Conservation (phyloP, 352 stramenopile genomes). For the Plasmopara viticola region DNA sequence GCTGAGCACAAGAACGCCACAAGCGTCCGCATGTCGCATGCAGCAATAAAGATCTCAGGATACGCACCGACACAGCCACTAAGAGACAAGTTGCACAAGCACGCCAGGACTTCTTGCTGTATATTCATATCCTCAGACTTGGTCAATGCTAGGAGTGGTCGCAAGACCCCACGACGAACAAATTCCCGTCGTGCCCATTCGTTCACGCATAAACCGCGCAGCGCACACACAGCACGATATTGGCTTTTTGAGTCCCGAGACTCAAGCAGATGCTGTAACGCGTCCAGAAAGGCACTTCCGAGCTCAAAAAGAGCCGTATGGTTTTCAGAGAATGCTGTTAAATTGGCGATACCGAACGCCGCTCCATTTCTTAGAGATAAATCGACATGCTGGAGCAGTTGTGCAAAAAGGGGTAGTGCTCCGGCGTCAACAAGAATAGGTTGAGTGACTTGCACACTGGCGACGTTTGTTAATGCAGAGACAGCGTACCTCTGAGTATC, state of each 20-base stretch:
- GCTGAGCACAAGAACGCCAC: constrained; percentile 93
- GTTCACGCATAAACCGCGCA: constrained; percentile 91
- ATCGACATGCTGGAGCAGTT: constrained; percentile 75
- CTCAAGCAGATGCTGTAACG: constrained; percentile 46
- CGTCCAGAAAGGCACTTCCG: constrained; percentile 36
- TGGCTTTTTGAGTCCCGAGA: constrained; percentile 80
- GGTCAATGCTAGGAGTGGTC: constrained; percentile 83
- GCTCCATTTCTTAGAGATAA: constrained; percentile 83
- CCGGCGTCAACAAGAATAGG: constrained; percentile 70
- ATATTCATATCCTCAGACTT: constrained; percentile 92
- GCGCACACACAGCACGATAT: constrained; percentile 83
- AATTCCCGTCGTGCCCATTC: constrained; percentile 82
- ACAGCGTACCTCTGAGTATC: constrained; percentile 92
- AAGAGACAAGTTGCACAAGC: constrained; percentile 95
- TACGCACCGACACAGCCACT: constrained; percentile 91
- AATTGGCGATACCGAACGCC: constrained; percentile 91
- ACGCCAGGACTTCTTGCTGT: constrained; percentile 94
- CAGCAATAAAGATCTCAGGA: constrained; percentile 83
- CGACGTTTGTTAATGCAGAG: constrained; percentile 91
- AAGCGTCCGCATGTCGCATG: constrained; percentile 87
- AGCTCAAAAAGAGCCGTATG: constrained; percentile 77
- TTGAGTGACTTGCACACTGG: constrained; percentile 80
- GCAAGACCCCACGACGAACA: constrained; percentile 83
- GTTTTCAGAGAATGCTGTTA: constrained; percentile 89
- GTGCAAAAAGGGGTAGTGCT: constrained; percentile 61